These are phyloP conservation scores for Nepenthes alata DNA, from an alignment of 179 eudicot species.

Conservation along the genomic window DNA sequence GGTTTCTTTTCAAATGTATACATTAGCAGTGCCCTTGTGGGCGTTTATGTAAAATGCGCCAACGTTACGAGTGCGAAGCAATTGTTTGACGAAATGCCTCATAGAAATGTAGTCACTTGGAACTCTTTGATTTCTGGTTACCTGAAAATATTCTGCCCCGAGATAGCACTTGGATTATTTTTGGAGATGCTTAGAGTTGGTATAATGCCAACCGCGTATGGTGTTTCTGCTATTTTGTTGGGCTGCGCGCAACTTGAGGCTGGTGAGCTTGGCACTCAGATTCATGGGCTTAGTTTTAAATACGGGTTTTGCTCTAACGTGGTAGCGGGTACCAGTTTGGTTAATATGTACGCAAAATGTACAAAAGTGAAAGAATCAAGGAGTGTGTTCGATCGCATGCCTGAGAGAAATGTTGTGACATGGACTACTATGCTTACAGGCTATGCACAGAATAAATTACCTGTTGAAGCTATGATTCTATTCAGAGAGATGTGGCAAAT, in stretches of 20 bases:
- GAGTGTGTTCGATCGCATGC: slow-evolving; percentile 33
- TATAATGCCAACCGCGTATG: slow-evolving; percentile 17
- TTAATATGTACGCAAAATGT: slow-evolving; percentile 50
- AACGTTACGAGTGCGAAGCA: slow-evolving; percentile 16
- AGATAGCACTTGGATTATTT: slow-evolving; percentile 25
- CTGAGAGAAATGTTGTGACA: slow-evolving; percentile 30
- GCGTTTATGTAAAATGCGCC: slow-evolving; percentile 31
- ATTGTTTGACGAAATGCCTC: slow-evolving; percentile 49
- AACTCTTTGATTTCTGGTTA: slow-evolving; percentile 44
- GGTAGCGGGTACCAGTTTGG: slow-evolving; percentile 37
- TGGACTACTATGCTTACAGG: slow-evolving; percentile 48
- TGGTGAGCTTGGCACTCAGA: slow-evolving; percentile 27
- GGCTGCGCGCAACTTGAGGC: slow-evolving; percentile 32
- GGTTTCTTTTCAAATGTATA: slow-evolving; percentile 34
- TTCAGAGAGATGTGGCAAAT: slow-evolving; percentile 34
- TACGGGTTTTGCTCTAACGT: slow-evolving; percentile 26
- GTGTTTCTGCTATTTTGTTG: slow-evolving; percentile 28
- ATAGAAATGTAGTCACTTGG: slow-evolving; percentile 45
- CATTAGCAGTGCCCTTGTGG: slow-evolving; percentile 30
- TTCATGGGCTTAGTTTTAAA: slow-evolving; percentile 39
- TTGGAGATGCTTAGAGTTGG: slow-evolving; percentile 31
- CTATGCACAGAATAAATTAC: slow-evolving; percentile 23
- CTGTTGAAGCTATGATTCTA: slow-evolving; percentile 35
- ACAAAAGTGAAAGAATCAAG: slow-evolving; percentile 23
- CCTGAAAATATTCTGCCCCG: slow-evolving; percentile 18